Percentiles rank a stretch among this genome's conserved stretches.
phyloP scores from a whole-genome alignment of 305 asterid species.

The Fraxinus sp. region DNA sequence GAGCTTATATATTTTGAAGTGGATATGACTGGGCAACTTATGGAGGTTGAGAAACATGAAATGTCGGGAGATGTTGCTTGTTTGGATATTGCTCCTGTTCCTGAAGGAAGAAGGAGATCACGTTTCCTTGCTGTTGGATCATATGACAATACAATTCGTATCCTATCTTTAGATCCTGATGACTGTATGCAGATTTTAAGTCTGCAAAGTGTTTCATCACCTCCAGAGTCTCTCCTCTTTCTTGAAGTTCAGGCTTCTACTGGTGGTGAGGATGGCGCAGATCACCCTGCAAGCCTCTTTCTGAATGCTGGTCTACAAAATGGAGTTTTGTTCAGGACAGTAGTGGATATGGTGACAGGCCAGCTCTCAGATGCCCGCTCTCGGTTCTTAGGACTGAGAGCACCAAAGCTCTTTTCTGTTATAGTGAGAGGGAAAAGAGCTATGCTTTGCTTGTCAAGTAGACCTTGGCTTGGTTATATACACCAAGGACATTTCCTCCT shows the following conservation, averaged over 20 bases:
- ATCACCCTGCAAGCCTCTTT: constrained; percentile 95
- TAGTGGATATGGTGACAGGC: constrained; percentile 97
- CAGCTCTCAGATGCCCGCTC: constrained; percentile 99
- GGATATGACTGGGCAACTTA: constrained; percentile 95
- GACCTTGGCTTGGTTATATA: constrained; percentile 99
- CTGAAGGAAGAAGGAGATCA: constrained; percentile 97
- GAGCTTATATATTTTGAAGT: constrained; percentile 97
- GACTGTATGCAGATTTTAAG: constrained; percentile 97
- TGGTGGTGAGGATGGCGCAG: constrained; percentile 99
- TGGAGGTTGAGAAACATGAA: constrained; percentile 98
- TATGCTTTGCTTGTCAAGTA: constrained; percentile 96
- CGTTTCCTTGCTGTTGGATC: constrained; percentile 99
- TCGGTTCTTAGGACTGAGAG: constrained; percentile 91
- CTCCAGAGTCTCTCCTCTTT: constrained; percentile 94
- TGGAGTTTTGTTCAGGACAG: constrained; percentile 94
- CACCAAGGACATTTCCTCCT: constrained; percentile 98
- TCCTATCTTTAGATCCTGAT: constrained; percentile 92
- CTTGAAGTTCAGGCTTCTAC: constrained; percentile 97
- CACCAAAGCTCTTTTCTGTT: constrained; percentile 89
- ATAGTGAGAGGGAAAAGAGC: constrained; percentile 85
- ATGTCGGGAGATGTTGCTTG: constrained; percentile 99
- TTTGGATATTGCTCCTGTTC: constrained; percentile 98
- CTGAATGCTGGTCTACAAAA: constrained; percentile 90
- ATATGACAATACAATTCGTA: constrained; percentile 90
- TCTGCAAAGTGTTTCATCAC: constrained; percentile 91